phyloP scores from a whole-genome alignment of 306 rosid species.

The Sicyos baderoa region DNA sequence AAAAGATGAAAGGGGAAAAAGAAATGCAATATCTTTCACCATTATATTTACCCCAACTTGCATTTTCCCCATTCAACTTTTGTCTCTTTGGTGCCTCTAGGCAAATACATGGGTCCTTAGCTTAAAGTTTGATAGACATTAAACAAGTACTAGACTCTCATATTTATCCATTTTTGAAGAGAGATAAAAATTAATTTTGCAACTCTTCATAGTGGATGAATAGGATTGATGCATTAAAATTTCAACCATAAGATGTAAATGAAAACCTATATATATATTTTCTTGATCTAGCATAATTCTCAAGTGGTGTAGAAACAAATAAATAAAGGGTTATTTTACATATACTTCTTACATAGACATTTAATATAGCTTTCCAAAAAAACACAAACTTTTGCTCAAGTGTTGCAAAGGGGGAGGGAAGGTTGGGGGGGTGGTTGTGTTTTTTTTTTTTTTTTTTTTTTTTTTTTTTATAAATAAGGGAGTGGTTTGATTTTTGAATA shows the following conservation, averaged over 20 bases:
- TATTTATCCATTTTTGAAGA: background rate
- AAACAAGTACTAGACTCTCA: conserved; percentile 3
- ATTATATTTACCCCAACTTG: conserved; percentile 12
- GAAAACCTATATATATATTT: background rate
- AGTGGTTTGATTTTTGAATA: background rate
- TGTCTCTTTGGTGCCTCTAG: conserved; percentile 3
- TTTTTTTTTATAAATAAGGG: no score
- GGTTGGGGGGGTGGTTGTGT: conserved; percentile 30
- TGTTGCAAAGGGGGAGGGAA: conserved; percentile 34
- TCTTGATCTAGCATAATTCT: conserved; percentile 11
- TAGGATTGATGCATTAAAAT: background rate
- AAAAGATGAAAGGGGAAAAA: background rate
- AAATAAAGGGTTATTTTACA: background rate
- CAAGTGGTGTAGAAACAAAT: background rate
- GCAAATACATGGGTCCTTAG: conserved; percentile 13
- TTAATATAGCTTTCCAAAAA: conserved; percentile 11
- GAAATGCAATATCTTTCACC: conserved; percentile 3
- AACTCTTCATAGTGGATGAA: conserved; percentile 2
- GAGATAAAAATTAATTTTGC: background rate
- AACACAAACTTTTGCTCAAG: conserved; percentile 29
- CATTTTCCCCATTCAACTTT: conserved; percentile 8
- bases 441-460: background rate
- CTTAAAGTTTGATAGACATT: conserved; percentile 6
- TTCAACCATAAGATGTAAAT: background rate
- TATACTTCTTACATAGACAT: background rate